Base-by-base conservation (phyloP, 495 filamentous ascomycete species). In the Neurospora sp. region DNA sequence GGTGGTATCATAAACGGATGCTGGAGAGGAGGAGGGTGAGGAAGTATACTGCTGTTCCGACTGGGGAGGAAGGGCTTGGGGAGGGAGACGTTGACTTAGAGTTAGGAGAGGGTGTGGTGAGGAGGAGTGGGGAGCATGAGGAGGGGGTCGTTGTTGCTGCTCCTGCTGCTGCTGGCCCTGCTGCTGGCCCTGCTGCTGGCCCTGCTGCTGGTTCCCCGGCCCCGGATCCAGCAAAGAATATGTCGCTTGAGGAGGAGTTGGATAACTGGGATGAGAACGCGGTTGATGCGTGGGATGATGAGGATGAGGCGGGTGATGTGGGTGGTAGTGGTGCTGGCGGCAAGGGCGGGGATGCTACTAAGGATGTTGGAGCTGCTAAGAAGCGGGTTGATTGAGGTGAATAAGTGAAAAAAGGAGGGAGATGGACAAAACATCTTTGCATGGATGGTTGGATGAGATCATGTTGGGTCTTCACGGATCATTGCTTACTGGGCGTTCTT, bases 1-100 rank as follows among this genome's bases (percentile, higher is more conserved):
- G 89, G 72, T 94, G 92, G 91, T 99, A 98, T 75, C 96, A 99
- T 82, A 92, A 91, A 73, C 89, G 96, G 48, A 98, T 98, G 96
- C 84, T 99, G 69, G 94, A 98, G 79, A 86, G 96, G 70, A 93
- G 93, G 77, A 88, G 96, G 69, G 84, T 89, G 78, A 89, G 89
- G 59, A 92, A 91, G 74, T 94, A 96, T 76, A 85, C 86, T 24
- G 82, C 89, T 19, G 89, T 93, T 7, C 83, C 86, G 3, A 66
- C 54, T 21, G 86, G 85, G 24, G 79, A 84, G 8, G 87, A 88
- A 71, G 42, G 5, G 0, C 24, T 8, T 24, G 9, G 11, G 1
- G 82, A 87, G 2, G 87, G 84, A 0, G 85, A 86, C 42, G 79
- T 83, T 17, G 89, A 89, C 76, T 81, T 89, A 13, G 88, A 87